Percentiles rank a stretch among this genome's conserved stretches.
Conservation (phyloP, 192 early-diverging fungal genomes). For the Gonapodya prolifera region DNA sequence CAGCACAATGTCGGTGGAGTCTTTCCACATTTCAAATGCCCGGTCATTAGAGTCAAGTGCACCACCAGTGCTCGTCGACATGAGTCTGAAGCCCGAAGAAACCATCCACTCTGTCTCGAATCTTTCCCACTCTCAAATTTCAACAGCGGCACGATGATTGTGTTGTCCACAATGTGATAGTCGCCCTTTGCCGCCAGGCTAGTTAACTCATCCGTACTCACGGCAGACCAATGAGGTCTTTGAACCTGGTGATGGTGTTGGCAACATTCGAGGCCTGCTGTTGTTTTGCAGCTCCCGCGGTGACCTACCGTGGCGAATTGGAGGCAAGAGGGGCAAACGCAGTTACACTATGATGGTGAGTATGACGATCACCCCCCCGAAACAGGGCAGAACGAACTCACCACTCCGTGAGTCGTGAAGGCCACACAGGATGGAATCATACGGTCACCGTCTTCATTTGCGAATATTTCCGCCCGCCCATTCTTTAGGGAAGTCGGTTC, state of each 20-base stretch:
- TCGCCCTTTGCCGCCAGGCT: no score
- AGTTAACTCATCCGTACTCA: no score
- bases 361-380: slow-evolving; percentile 1
- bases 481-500: slow-evolving; percentile 43
- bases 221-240: slow-evolving; percentile 59
- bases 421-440: slow-evolving; percentile 89
- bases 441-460: slow-evolving; percentile 96
- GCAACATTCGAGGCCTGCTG: slow-evolving; percentile 78
- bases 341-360: not conserved
- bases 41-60: no score
- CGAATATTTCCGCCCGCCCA: slow-evolving; percentile 70
- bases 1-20: no score
- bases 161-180: not conserved
- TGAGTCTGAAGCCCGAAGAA: no score
- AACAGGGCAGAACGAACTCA: slow-evolving; percentile 26
- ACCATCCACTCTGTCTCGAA: no score
- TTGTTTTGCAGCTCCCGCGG: slow-evolving; percentile 61
- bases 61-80: no score
- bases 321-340: not conserved
- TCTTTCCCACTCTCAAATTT: no score
- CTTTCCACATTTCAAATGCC: no score
- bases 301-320: slow-evolving; percentile 15
- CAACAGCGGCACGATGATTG: not conserved
- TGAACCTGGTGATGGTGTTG: slow-evolving; percentile 84
- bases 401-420: slow-evolving; percentile 83